Conservation (phyloP, 2,329 filamentous ascomycete genomes). For the Periconia macrospinosa region DNA sequence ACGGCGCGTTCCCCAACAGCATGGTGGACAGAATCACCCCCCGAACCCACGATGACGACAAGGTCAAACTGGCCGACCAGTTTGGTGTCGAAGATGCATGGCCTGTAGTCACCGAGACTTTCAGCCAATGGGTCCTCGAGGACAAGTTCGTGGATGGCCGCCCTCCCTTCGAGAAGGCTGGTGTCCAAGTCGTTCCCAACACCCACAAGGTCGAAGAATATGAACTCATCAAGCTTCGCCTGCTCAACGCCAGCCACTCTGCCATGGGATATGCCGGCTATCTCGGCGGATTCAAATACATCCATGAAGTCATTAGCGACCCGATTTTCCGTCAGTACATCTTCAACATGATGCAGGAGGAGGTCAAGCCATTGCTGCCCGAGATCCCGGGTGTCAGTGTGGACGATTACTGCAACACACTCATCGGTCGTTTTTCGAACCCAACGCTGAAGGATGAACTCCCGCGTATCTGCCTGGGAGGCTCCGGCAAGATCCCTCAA, state of each 20-base stretch:
- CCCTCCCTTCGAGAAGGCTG: conserved; percentile 31
- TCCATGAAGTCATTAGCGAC: conserved; percentile 30
- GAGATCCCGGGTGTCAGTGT: conserved; percentile 29
- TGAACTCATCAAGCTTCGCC: conserved; percentile 31
- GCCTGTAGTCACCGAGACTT: conserved; percentile 33
- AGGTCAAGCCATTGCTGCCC: conserved; percentile 31
- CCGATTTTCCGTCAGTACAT: conserved; percentile 27
- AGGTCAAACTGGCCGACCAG: conserved; percentile 19
- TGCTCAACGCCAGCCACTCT: conserved; percentile 30
- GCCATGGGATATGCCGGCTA: conserved; percentile 31
- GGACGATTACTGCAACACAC: conserved; percentile 30
- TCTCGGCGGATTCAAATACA: conserved; percentile 28
- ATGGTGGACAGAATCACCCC: conserved; percentile 37
- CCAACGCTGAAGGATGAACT: conserved; percentile 32
- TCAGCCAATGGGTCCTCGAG: conserved; percentile 34
- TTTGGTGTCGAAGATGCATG: conserved; percentile 29
- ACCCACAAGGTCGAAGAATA: conserved; percentile 31
- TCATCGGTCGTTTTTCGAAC: conserved; percentile 30
- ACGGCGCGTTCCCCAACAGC: conserved; percentile 34
- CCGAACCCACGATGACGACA: conserved; percentile 26
- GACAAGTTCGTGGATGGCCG: conserved; percentile 33
- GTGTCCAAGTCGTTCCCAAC: conserved; percentile 31
- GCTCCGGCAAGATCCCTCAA: conserved; percentile 32
- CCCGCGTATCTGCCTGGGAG: conserved; percentile 32
- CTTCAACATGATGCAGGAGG: conserved; percentile 32